Base-by-base conservation (phyloP, 768 basidiomycete genomes). In the Serendipita sp. region DNA sequence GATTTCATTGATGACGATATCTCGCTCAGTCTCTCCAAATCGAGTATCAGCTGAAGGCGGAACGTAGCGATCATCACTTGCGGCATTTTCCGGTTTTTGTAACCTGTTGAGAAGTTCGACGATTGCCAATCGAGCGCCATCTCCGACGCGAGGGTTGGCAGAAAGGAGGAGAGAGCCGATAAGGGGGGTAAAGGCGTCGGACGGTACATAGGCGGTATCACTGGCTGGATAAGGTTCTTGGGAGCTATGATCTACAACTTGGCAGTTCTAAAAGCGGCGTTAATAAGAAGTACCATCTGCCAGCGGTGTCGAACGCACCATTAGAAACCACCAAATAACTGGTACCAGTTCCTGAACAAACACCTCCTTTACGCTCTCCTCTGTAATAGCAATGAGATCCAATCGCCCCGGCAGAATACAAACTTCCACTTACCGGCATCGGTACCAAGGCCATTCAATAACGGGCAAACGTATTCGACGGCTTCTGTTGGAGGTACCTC, bases 301-400 rank as follows among this genome's bases (percentile, higher is more conserved):
- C 16, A 6, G 27, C 23, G 16, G 37, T 34, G 50, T 18, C 16
- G 8, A 3, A 63, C 70, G 43, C 36, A 74, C 73, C 15, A 75
- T 73, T 69, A 90, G 84, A 74, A 95, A 97, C 85, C 91, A 95
- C 91, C 91, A 96, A 55, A 96, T 81, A 68, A 95, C 82, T 60
- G 81, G 76, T 43, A 89, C 83, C 8, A 98, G 77, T 67, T 89
- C 85, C 1, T 83, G 79, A 1, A 89, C 85, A 27, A 96, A 82
- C 3, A 90, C 88, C 72, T 94, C 92, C 72, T 88, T 89, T 62
- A 96, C 91, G 50, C 79, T 72, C 70, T 95, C 92, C 66, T 95
- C 92, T 91, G 69, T 29, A 16, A 52, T 37, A 37, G 64, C 63
- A 33, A 23, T 33, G 11, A 33, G 10, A 10, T 60, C 8, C 11